Evolutionary conservation across 805 yeast genomes (phyloP), one percentile per base, ranked within the genome.

Genomic region (Saccharomycopsis sp.): DNA sequence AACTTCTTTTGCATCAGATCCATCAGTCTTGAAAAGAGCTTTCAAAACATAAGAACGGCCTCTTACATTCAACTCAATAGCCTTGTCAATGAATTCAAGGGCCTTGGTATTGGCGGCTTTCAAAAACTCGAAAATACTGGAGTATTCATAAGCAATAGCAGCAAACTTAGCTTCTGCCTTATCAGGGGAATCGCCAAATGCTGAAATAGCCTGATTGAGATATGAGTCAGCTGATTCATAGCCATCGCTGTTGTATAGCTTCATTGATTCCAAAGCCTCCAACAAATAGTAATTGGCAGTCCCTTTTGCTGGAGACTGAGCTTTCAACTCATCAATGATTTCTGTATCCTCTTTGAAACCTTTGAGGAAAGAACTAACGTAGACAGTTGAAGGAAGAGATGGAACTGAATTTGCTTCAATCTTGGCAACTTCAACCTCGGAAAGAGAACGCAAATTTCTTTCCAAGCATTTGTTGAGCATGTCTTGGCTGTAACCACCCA

Each of bases 21-120:
- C 78, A 64, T 92, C 98, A 50, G 95, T 88, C 57, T 73, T 70
- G 51, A 87, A 73, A 54, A 86, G 69, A 33, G 94, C 94, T 59
- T 86, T 73, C 63, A 82, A 75, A 47, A 89, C 77, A 58, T 81
- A 78, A 38, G 94, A 73, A 65, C 85, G 80, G 34, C 86, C 75
- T 68, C 89, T 77, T 53, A 96, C 88, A 53, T 64, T 59, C 52
- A 81, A 61, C 30, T 68, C 65, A 34, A 88, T 63, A 15, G 95
- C 77, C 55, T 69, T 68, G 50, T 76, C 71, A 49, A 92, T 66
- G 52, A 73, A 77, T 34, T 58, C 65, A 36, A 80, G 65, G 20
- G 95, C 89, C 39, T 65, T 65, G 27, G 70, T 66, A 34, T 80
- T 71, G 50, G 82, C 85, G 48, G 78, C 77, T 62, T 80, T 80